Evolutionary conservation across 257 asterid genomes (phyloP), one percentile per base, ranked within the genome.

Genomic region (Przewalskia tangutica): DNA sequence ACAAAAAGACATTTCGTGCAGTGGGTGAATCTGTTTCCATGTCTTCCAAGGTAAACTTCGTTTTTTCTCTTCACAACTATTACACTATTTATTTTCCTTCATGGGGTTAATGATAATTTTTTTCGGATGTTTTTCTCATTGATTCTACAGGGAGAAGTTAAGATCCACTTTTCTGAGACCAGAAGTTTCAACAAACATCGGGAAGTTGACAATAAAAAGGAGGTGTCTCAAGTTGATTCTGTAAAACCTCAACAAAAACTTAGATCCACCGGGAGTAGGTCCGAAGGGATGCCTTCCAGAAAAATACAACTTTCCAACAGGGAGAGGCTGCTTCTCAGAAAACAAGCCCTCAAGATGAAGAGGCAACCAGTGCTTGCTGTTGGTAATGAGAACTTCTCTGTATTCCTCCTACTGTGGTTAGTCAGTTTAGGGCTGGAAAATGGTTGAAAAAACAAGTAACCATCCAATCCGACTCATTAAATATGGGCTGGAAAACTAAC

Each of bases 301-400:
- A 82, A 87, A 56, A 36, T 84, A 77, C 91, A 83, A 68, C 97
- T 96, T 77, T 92, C 98, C 80, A 96, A 96, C 84, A 93, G 82
- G 88, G 98, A 96, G 92, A 90, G 99, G 87, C 91, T 96, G 82
- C 91, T 91, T 84, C 89, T 96, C 82, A 89, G 99, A 80, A 94
- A 89, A 87, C 97, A 90, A 83, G 98, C 98, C 42, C 92, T 96
- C 82, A 87, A 79, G 87, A 88, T 86, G 87, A 94, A 77, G 87
- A 91, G 84, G 68, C 91, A 27, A 42, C 97, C 97, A 5, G 87
- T 96, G 85, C 89, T 96, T 44, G 91, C 99, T 78, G 84, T 94
- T 81, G 99, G 98, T 95, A 95, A 90, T 80, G 44, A 48, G 27
- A 5, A 73, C 40, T 40, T 81, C 75, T 50, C 80, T 27, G 0